Conservation (phyloP, 73 alveolate genomes). For the Stentor coeruleus region DNA sequence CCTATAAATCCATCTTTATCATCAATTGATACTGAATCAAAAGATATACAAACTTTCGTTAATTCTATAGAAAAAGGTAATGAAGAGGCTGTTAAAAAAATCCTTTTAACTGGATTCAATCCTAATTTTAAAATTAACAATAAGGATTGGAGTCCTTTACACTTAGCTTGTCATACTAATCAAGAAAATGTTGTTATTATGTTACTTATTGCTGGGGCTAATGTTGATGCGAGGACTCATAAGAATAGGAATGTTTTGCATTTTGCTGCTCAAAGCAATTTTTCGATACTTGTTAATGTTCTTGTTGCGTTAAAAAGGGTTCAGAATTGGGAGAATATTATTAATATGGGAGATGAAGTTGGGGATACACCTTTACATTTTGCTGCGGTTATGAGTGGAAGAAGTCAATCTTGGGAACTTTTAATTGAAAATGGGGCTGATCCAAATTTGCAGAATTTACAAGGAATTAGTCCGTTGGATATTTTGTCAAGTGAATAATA, state of each 20-base stretch:
- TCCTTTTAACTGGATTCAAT: background rate
- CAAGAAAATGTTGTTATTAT: slow-evolving; percentile 3
- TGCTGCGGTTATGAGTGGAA: slow-evolving; percentile 7
- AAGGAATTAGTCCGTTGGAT: slow-evolving; percentile 23
- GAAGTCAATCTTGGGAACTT: background rate
- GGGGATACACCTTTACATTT: slow-evolving; percentile 24
- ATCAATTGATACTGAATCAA: background rate
- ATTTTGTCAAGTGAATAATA: background rate
- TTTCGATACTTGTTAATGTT: background rate
- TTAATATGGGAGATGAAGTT: slow-evolving; percentile 15
- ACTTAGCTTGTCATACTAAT: background rate
- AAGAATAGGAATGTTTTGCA: slow-evolving; percentile 16
- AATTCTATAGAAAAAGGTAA: background rate
- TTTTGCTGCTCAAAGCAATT: slow-evolving; percentile 31
- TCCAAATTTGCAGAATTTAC: slow-evolving; percentile 1
- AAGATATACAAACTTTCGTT: background rate
- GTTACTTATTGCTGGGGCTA: slow-evolving; percentile 20
- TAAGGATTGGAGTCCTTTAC: slow-evolving; percentile 17
- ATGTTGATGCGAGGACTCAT: slow-evolving; percentile 17
- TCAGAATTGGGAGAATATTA: background rate
- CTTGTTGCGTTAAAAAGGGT: background rate
- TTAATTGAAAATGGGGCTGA: slow-evolving; percentile 27
- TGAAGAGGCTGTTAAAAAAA: background rate
- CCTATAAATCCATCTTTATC: background rate
- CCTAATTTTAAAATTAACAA: background rate